Evolutionary conservation across 208 protist species (phyloP).

Genomic region (Tritrichomonas foetus): DNA sequence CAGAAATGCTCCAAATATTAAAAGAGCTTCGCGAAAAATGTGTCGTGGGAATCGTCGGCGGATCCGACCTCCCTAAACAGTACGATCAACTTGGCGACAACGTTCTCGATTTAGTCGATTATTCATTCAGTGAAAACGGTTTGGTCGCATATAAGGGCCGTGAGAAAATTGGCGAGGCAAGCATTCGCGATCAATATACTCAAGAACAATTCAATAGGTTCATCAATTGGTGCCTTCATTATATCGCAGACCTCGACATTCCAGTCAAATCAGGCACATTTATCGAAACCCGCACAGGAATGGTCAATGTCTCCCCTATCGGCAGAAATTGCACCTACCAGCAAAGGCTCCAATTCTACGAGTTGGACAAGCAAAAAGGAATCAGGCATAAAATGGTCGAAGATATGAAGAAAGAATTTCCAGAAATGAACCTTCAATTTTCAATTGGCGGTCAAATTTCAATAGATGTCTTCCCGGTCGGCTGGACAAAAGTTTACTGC

Average conservation of each 20-base stretch:
- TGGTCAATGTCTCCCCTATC: slow-evolving; percentile 98
- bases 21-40: slow-evolving; percentile 71
- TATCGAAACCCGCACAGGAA: slow-evolving; percentile 95
- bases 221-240: slow-evolving; percentile 80
- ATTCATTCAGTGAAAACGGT: slow-evolving; percentile 96
- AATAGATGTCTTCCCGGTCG: slow-evolving; percentile 97
- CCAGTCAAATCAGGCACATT: slow-evolving; percentile 96
- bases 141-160: slow-evolving; percentile 56
- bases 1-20: slow-evolving; percentile 78
- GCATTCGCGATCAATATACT: slow-evolving; percentile 54
- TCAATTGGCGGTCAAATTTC: slow-evolving; percentile 96
- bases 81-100: slow-evolving; percentile 82
- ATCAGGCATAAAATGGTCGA: slow-evolving; percentile 82
- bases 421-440: slow-evolving; percentile 74
- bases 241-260: slow-evolving; percentile 90
- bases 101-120: slow-evolving; percentile 77
- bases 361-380: slow-evolving; percentile 87
- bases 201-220: slow-evolving; percentile 84
- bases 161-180: slow-evolving; percentile 33
- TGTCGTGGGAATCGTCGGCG: slow-evolving; percentile 90
- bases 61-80: slow-evolving; percentile 94
- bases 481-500: slow-evolving; percentile 99
- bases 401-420: slow-evolving; percentile 70
- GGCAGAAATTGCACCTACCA: slow-evolving; percentile 93
- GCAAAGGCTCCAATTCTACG: slow-evolving; percentile 92